A percentile compares a stretch with the other conserved stretches of the same genome.
These are phyloP conservation scores for Cryptococcus floricola DNA, from an alignment of 1,284 basidiomycete genomes.

Conservation along the genomic window DNA sequence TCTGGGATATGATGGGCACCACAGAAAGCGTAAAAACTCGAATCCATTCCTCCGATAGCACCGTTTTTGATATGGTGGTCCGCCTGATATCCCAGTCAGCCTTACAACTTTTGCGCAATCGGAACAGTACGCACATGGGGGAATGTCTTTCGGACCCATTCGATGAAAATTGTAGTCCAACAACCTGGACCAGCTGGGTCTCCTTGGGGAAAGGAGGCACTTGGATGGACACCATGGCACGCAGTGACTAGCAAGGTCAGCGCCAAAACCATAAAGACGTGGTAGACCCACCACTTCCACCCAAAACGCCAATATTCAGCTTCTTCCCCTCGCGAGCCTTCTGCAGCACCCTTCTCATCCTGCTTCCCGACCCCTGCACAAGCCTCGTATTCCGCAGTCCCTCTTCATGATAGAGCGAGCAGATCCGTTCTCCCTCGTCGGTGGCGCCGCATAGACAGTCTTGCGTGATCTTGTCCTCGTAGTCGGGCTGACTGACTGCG, in stretches of 20 bases:
- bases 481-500: slow-evolving; percentile 1
- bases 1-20: slow-evolving; percentile 46
- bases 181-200: slow-evolving; percentile 46
- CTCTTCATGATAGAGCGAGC: slow-evolving; percentile 35
- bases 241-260: slow-evolving; percentile 12
- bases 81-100: slow-evolving; percentile 3
- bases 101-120: background rate
- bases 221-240: slow-evolving; percentile 45
- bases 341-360: slow-evolving; percentile 33
- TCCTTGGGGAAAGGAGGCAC: slow-evolving; percentile 37
- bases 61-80: slow-evolving; percentile 38
- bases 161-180: slow-evolving; percentile 36
- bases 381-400: slow-evolving; percentile 30
- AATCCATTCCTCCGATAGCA: slow-evolving; percentile 48
- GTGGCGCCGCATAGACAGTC: slow-evolving; percentile 34
- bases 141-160: slow-evolving; percentile 41
- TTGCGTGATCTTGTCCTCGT: slow-evolving; percentile 13
- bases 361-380: slow-evolving; percentile 35
- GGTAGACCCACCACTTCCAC: slow-evolving; percentile 42
- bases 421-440: slow-evolving; percentile 30
- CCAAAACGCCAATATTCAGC: slow-evolving; percentile 44
- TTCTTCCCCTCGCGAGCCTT: slow-evolving; percentile 34
- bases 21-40: slow-evolving; percentile 49
- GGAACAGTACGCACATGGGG: slow-evolving; percentile 21
- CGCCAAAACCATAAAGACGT: background rate